A percentile compares a stretch with the other conserved stretches of the same genome.
Conservation (phyloP, 2,329 filamentous ascomycete genomes). For the Venturia effusa region DNA sequence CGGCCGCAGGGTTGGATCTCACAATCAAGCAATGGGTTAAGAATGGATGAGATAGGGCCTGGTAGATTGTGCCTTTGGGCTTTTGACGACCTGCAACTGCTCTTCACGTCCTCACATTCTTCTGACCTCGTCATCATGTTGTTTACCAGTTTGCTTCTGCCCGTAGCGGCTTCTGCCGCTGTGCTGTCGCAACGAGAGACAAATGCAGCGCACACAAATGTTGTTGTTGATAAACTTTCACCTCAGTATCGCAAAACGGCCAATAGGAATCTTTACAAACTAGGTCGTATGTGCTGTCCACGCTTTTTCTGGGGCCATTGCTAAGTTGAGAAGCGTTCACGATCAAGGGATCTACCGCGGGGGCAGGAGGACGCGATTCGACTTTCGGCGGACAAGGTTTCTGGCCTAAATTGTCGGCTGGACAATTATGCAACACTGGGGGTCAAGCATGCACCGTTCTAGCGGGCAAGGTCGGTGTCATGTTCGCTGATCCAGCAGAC, state of each 20-base stretch:
- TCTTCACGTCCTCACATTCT: not conserved
- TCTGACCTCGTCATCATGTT: not conserved
- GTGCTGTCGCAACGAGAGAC: not conserved
- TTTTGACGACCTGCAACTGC: no score
- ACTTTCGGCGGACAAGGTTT: not conserved
- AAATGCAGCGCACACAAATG: not conserved
- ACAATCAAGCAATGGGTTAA: not conserved
- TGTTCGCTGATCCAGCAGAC: not conserved
- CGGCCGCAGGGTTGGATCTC: not conserved
- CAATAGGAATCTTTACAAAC: not conserved
- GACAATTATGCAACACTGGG: not conserved
- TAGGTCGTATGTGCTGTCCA: not conserved
- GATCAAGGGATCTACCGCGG: not conserved
- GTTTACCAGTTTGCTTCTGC: not conserved
- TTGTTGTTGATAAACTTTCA: not conserved
- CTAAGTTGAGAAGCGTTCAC: not conserved
- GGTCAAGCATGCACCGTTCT: not conserved
- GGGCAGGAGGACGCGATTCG: not conserved
- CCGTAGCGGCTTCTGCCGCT: not conserved
- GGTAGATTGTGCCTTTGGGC: no score
- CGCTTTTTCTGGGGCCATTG: not conserved
- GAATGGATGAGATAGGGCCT: not conserved
- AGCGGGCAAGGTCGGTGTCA: not conserved
- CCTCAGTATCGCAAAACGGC: conserved; percentile 1
- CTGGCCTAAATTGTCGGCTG: not conserved